Percentiles rank a stretch among this genome's conserved stretches.
These are phyloP conservation scores for Glonium stellatum DNA, from an alignment of 495 filamentous ascomycete genomes.

Conservation along the genomic window DNA sequence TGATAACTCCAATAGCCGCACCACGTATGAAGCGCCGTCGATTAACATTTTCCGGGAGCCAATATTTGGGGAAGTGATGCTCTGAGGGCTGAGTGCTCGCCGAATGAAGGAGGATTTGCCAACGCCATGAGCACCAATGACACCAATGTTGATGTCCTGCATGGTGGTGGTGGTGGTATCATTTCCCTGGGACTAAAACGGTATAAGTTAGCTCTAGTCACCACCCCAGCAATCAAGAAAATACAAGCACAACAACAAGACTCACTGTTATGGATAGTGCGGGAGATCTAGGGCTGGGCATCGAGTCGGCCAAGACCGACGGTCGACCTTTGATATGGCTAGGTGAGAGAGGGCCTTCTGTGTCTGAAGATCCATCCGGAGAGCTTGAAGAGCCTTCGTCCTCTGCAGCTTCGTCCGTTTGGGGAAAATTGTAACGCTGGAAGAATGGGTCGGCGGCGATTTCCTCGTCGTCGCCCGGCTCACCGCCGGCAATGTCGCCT, in stretches of 20 bases:
- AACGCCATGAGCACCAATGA: constrained; percentile 71
- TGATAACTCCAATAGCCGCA: constrained; percentile 73
- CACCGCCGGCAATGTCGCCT: constrained; percentile 6
- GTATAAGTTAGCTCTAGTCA: background rate
- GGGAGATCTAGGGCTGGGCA: constrained; percentile 22
- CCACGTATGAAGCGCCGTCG: constrained; percentile 67
- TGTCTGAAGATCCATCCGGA: constrained; percentile 25
- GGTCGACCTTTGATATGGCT: constrained; percentile 19
- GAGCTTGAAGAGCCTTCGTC: constrained; percentile 19
- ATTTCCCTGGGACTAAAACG: constrained; percentile 19
- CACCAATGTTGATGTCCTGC: constrained; percentile 73
- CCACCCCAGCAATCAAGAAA: background rate
- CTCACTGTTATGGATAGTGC: constrained; percentile 17
- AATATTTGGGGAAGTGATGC: constrained; percentile 44
- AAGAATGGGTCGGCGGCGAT: constrained; percentile 31
- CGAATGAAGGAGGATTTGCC: constrained; percentile 91
- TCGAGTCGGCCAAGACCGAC: constrained; percentile 4
- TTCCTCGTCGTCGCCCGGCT: constrained; percentile 27
- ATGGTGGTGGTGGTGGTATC: constrained; percentile 34
- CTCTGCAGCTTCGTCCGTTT: background rate
- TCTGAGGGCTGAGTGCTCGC: constrained; percentile 63
- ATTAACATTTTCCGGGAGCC: constrained; percentile 66
- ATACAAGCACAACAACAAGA: constrained; percentile 4
- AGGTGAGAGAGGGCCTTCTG: constrained; percentile 29
- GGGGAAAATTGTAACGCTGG: constrained; percentile 28